Base-by-base conservation (phyloP, 129 eudicot genomes). In the Flaveria sonorensis region DNA sequence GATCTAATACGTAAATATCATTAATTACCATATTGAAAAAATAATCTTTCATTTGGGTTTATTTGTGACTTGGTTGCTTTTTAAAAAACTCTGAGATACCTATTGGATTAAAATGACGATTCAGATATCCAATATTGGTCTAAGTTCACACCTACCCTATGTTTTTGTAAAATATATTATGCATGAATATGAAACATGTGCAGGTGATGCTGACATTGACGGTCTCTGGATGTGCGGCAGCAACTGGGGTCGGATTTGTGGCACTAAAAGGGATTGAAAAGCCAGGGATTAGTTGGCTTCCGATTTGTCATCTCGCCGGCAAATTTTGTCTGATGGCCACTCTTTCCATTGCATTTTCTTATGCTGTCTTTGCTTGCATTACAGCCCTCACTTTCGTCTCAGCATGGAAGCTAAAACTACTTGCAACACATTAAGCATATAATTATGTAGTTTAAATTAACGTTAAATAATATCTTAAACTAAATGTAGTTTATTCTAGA, bases 201-300 rank as follows among this genome's bases (percentile, higher is more conserved):
- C 57, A 79, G 83, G 78, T 79, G 67, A 79, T 79, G 73, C 63
- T 55, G 83, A 77, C 14, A 28, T 72, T 64, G 66, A 40, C 39
- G 23, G 39, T 79, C 20, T 79, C 83, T 10, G 78, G 78, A 15
- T 71, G 78, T 21, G 66, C 83, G 12, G 83, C 83, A n/a, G 83
- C 83, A 20, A 62, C 83, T 0, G 67, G 67, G 7, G 78, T 79
- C 0, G 83, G 83, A 52, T 50, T 79, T 6, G 72, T 79, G 55
- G 83, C 47, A 4, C 36, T 79, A 51, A 40, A 50, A 2, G 83
- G 83, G 72, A 50, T 79, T 11, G 73, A 79, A 36, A 26, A 72
- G 32, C 83, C 83, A 0, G 83, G 83, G 76, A 79, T 79, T 2
- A 79, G 83, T 11, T 79, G 83, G 83, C 48, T 71, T 62, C 83